Evolutionary conservation across 2,329 filamentous ascomycete species (phyloP).

Genomic region (Phoma sp.): DNA sequence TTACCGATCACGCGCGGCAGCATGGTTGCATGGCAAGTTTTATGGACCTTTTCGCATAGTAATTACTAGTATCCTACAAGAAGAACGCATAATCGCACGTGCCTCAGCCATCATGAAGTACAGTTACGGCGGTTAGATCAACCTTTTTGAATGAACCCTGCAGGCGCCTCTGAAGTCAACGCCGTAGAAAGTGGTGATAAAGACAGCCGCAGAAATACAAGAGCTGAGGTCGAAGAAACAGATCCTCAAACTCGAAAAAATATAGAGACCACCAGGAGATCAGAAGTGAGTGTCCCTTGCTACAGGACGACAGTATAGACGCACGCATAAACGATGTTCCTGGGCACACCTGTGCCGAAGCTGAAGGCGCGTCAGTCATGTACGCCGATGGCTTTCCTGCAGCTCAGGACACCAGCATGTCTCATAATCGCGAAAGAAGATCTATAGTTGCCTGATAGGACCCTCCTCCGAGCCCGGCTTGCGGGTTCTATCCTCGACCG

Average conservation of each 20-base stretch:
- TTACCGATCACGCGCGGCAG: background rate
- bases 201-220: constrained; percentile 5
- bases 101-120: background rate
- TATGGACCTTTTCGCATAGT: background rate
- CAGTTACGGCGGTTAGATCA: constrained; percentile 1
- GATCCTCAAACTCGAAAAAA: background rate
- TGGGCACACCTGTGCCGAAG: background rate
- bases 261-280: background rate
- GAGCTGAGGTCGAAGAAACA: background rate
- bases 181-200: background rate
- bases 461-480: background rate
- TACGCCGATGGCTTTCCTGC: background rate
- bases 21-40: background rate
- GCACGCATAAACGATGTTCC: background rate
- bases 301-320: background rate
- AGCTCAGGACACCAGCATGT: background rate
- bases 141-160: constrained; percentile 4
- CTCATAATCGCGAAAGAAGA: background rate
- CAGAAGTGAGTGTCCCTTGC: background rate
- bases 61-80: constrained; percentile 11
- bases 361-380: no score
- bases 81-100: background rate
- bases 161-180: background rate
- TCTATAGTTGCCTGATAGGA: background rate
- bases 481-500: constrained; percentile 23